Evolutionary conservation across 352 stramenopile species (phyloP).

Genomic region (Phytophthora idaei): DNA sequence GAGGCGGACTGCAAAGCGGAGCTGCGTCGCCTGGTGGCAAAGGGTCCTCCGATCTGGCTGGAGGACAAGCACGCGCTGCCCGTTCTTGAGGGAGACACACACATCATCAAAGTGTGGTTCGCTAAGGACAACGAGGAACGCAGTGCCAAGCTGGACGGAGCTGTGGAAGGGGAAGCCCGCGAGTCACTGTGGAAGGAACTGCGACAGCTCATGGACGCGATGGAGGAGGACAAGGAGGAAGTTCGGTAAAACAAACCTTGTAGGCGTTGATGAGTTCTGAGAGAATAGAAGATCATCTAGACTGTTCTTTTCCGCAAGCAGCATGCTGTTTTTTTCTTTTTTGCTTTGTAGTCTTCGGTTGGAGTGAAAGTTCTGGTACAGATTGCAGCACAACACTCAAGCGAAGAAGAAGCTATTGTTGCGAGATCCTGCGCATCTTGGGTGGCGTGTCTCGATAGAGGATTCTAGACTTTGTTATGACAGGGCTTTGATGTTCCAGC

Average conservation of each 20-base stretch:
- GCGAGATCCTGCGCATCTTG: too few relatives aligned
- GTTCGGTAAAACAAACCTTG: slow-evolving; percentile 51
- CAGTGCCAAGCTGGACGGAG: slow-evolving; percentile 88
- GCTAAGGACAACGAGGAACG: slow-evolving; percentile 76
- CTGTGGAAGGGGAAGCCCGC: slow-evolving; percentile 87
- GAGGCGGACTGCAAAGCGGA: slow-evolving; percentile 95
- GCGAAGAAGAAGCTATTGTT: too few relatives aligned
- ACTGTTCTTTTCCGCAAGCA: background rate
- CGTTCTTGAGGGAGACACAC: slow-evolving; percentile 88
- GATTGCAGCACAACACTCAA: too few relatives aligned
- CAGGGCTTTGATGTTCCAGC: too few relatives aligned
- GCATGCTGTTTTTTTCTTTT: background rate
- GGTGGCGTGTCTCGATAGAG: too few relatives aligned
- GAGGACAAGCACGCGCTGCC: slow-evolving; percentile 92
- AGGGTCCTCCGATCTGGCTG: slow-evolving; percentile 92
- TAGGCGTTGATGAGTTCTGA: background rate
- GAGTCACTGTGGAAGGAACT: slow-evolving; percentile 78
- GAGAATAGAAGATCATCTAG: slow-evolving; percentile 10
- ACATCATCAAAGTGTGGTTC: slow-evolving; percentile 92
- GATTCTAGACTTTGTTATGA: too few relatives aligned
- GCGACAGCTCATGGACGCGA: slow-evolving; percentile 69
- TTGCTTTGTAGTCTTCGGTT: background rate
- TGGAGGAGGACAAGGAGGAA: slow-evolving; percentile 85
- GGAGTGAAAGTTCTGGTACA: background rate
- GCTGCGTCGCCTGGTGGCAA: slow-evolving; percentile 89